Percentiles rank a stretch among this genome's conserved stretches.
Conservation (phyloP, 352 stramenopile species). For the Aphanomyces astaci region DNA sequence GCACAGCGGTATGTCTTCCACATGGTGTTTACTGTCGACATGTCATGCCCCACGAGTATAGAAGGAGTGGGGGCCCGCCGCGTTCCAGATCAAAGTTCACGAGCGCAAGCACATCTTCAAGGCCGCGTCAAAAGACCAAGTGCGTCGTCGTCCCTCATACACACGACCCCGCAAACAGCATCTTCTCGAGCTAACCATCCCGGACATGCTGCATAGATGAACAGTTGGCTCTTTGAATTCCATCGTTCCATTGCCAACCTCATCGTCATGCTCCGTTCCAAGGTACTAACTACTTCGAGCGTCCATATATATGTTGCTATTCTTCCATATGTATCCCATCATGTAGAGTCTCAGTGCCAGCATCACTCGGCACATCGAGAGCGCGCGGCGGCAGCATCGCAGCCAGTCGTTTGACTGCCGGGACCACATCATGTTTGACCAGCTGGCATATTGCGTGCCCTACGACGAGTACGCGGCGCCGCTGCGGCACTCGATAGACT, state of each 20-base stretch:
- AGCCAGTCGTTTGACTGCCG: slow-evolving; percentile 23
- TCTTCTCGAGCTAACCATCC: no score
- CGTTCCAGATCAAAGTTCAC: slow-evolving; percentile 77
- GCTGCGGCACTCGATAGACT: neutral
- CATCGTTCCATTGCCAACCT: slow-evolving; percentile 85
- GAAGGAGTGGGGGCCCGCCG: slow-evolving; percentile 74
- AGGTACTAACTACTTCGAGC: slow-evolving; percentile 27
- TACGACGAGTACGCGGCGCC: neutral
- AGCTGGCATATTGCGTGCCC: neutral
- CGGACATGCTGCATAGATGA: slow-evolving; percentile 54
- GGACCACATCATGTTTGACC: slow-evolving; percentile 2
- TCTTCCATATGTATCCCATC: slow-evolving; percentile 30
- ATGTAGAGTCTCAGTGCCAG: slow-evolving; percentile 14
- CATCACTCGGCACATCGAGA: slow-evolving; percentile 16
- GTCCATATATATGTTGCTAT: no score
- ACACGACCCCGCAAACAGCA: no score
- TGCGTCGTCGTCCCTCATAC: no score
- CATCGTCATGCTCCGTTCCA: slow-evolving; percentile 59
- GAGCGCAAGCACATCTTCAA: slow-evolving; percentile 70
- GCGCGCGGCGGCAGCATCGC: slow-evolving; percentile 10
- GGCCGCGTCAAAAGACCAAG: slow-evolving; percentile 71
- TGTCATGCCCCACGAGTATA: slow-evolving; percentile 24
- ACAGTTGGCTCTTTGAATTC: slow-evolving; percentile 86
- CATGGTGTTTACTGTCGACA: slow-evolving; percentile 3
- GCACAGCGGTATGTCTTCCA: slow-evolving; percentile 51